Base-by-base conservation (phyloP, 1,284 basidiomycete species). In the Chalciporus sp. region DNA sequence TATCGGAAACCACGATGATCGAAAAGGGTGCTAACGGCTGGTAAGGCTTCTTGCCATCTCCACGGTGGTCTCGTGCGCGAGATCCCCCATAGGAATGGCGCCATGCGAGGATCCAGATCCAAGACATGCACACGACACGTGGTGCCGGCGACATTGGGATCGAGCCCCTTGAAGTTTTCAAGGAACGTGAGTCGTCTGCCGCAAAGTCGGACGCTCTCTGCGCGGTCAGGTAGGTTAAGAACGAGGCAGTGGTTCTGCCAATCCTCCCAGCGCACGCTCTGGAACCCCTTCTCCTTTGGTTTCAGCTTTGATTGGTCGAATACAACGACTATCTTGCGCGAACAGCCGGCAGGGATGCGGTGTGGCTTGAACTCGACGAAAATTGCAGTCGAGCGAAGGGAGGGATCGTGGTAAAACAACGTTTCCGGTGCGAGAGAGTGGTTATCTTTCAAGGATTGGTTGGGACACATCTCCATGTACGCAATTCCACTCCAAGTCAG, bases 231-330 rank as follows among this genome's bases (percentile, higher is more conserved):
- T 3, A 73, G 53, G 40, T 70, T 73, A 28, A 71, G 58, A 40
- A 70, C 62, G 59, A 70, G 67, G 37, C 68, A 70, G 12, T 58
- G 54, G 42, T 71, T 56, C 42, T 67, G 67, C 68, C 68, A 73
- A 41, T 72, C 64, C 37, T 72, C 59, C 68, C 71, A 70, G 11
- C 64, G 60, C 17, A 72, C 57, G 16, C 42, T 28, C 29, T 59
- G 60, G 39, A 67, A 63, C 23, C 28, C 60, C 16, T 58, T 56
- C 20, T 56, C 49, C 42, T 40, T 35, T 23, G 51, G 50, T 19
- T 55, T 50, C 23, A 72, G 40, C 39, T 60, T 56, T 44, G 67
- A 63, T 31, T 68, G 70, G 14, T 72, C 68, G 42, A 72, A 58
- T 20, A 71, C 57, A 33, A 73, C 42, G 23, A 58, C 52, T 20